These are phyloP conservation scores for Podila minutissima DNA, from an alignment of 192 early-diverging fungal genomes.

Conservation along the genomic window DNA sequence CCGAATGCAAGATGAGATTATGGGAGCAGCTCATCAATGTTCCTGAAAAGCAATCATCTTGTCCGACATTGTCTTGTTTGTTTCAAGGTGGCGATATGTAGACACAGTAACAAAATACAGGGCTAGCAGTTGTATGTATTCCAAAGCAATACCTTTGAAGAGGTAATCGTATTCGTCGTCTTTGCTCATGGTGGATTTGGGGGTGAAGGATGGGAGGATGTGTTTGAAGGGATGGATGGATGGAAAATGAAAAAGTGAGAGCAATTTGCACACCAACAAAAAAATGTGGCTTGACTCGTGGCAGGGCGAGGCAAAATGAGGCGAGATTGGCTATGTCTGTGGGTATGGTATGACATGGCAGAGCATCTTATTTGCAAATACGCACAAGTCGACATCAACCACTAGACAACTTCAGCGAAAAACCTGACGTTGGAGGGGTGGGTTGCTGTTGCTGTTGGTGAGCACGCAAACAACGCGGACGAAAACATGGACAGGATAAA, in stretches of 20 bases:
- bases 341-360: too few relatives aligned
- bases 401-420: too few relatives aligned
- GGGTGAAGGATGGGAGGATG: background rate
- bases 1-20: background rate
- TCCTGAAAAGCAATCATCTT: background rate
- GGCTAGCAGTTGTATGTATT: background rate
- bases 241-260: background rate
- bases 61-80: background rate
- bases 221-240: constrained; percentile 8
- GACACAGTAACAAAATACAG: background rate
- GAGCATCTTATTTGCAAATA: too few relatives aligned
- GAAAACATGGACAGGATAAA: too few relatives aligned
- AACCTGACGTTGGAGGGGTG: too few relatives aligned
- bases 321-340: background rate
- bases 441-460: too few relatives aligned
- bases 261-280: background rate
- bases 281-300: too few relatives aligned
- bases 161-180: constrained; percentile 89
- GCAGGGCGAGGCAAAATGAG: background rate
- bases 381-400: too few relatives aligned
- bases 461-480: too few relatives aligned
- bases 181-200: constrained; percentile 50
- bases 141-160: constrained; percentile 76
- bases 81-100: too few relatives aligned
- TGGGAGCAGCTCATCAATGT: constrained; percentile 5